Conservation (phyloP, 75 land plant species). For the Sequoia sempervirens region DNA sequence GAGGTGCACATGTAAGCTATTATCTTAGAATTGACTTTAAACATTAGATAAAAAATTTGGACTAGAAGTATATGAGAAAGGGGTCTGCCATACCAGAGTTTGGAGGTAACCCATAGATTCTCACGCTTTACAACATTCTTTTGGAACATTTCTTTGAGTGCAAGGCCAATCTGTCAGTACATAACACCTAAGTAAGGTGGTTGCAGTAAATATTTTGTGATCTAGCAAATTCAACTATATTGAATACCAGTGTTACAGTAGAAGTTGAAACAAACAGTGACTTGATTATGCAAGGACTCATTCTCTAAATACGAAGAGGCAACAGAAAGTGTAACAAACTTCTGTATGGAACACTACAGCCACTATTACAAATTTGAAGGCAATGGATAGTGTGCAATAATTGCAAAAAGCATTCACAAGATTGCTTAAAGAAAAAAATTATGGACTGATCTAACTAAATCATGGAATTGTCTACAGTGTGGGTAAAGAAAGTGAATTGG, state of each 20-base stretch:
- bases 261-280: not conserved
- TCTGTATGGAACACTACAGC: not conserved
- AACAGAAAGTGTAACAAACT: not conserved
- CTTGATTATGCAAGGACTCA: not conserved
- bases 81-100: slow-evolving; percentile 56
- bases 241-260: not conserved
- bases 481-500: not conserved
- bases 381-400: not conserved
- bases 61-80: not conserved
- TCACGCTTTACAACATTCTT: slow-evolving; percentile 83
- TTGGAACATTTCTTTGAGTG: slow-evolving; percentile 55
- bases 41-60: not conserved
- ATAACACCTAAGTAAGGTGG: not conserved
- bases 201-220: not conserved
- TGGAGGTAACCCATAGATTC: slow-evolving; percentile 86
- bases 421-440: not conserved
- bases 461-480: not conserved
- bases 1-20: too few relatives aligned
- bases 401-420: not conserved
- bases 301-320: not conserved
- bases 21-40: not conserved
- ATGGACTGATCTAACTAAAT: not conserved
- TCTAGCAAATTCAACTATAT: not conserved
- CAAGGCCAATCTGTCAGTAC: slow-evolving; percentile 53
- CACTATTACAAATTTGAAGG: not conserved